phyloP scores from a whole-genome alignment of 2,329 filamentous ascomycete genomes.

The Cytospora piceae region DNA sequence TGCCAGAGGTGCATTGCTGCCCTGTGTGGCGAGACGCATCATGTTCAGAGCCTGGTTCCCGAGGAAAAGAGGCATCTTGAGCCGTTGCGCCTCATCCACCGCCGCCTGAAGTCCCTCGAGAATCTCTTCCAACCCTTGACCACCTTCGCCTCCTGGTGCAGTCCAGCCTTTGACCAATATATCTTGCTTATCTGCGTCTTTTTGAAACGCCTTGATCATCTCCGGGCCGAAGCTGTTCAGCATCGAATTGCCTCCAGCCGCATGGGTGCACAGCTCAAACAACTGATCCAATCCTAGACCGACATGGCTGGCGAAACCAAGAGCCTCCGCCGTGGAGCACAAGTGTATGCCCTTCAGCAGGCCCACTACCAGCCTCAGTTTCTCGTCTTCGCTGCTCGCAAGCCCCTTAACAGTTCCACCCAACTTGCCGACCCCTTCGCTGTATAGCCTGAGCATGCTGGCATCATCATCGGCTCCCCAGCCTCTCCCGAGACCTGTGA shows the following conservation, averaged over 20 bases:
- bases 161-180: constrained; percentile 33
- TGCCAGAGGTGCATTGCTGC: not conserved
- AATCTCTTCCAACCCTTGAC: constrained; percentile 37
- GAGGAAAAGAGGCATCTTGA: constrained; percentile 47
- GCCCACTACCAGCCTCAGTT: constrained; percentile 43
- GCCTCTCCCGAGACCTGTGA: constrained; percentile 61
- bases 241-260: constrained; percentile 48
- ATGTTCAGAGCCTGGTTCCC: constrained; percentile 46
- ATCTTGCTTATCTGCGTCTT: constrained; percentile 31
- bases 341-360: constrained; percentile 50
- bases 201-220: constrained; percentile 44
- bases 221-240: constrained; percentile 43
- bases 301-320: constrained; percentile 47
- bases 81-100: constrained; percentile 47
- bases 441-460: constrained; percentile 48
- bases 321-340: constrained; percentile 47
- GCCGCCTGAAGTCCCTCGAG: constrained; percentile 42
- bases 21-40: constrained; percentile 31
- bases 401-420: constrained; percentile 36
- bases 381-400: constrained; percentile 41
- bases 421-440: constrained; percentile 42
- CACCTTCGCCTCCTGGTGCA: constrained; percentile 7
- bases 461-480: constrained; percentile 52
- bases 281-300: constrained; percentile 51
- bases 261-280: constrained; percentile 49